These are phyloP conservation scores for Vaccinium corymbosum DNA, from an alignment of 148 eudicot species.

Conservation along the genomic window DNA sequence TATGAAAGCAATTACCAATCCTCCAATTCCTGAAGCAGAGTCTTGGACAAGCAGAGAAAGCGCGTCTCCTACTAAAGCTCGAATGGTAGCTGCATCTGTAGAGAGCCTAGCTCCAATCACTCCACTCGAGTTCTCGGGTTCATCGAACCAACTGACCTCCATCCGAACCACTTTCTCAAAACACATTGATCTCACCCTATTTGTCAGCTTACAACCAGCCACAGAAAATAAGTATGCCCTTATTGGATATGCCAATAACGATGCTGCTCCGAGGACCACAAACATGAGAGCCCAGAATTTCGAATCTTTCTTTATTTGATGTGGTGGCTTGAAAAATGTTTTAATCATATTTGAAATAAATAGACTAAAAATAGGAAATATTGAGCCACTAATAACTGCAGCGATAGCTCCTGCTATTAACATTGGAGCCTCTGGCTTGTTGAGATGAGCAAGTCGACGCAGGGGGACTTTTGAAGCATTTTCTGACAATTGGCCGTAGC, in stretches of 20 bases:
- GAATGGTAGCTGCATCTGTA: no score
- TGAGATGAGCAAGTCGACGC: constrained; percentile 47
- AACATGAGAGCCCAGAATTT: constrained; percentile 45
- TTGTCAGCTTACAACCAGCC: no score
- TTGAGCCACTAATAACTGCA: constrained; percentile 36
- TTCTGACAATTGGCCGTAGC: constrained; percentile 15
- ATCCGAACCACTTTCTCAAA: no score
- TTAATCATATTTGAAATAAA: constrained; percentile 31
- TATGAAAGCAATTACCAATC: no score
- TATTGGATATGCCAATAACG: constrained; percentile 30
- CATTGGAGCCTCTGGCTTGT: constrained; percentile 52
- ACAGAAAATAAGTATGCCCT: no score
- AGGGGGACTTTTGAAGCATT: constrained; percentile 41
- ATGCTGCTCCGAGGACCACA: constrained; percentile 27
- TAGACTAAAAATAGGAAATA: constrained; percentile 42
- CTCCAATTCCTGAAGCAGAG: no score
- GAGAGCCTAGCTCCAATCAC: no score
- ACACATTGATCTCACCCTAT: no score
- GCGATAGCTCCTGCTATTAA: constrained; percentile 36
- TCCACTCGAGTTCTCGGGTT: no score
- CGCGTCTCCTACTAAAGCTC: no score
- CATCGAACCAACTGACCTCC: no score
- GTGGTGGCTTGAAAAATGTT: constrained; percentile 33
- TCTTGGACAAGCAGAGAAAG: no score
- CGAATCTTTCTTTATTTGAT: constrained; percentile 32